Base-by-base conservation (phyloP, 371 early-diverging fungal species). In the Apophysomyces ossiformis region DNA sequence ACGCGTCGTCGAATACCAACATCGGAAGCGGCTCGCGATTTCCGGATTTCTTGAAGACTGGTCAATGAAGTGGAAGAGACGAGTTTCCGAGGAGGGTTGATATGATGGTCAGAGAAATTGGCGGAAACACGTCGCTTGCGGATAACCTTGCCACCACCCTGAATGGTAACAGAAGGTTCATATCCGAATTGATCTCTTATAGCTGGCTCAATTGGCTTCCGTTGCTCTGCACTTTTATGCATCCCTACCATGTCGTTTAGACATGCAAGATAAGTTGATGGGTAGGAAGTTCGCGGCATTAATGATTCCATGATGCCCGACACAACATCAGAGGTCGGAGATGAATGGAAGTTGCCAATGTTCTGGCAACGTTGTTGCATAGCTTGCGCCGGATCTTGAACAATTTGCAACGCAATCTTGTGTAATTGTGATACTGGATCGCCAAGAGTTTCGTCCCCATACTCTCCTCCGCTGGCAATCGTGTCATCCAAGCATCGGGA, bases 391-490 rank as follows among this genome's bases (percentile, higher is more conserved):
- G 68, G 60, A 12, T 71, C 66, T 36, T 74, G 70, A n/a, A 78
- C 76, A 58, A 90, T 78, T 76, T 92, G 87, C 69, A 94, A 88
- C 1, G 91, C 90, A 4, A 93, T 87, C 75, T 92, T 92, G 81
- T 94, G 93, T 58, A 94, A 77, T 74, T 92, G 93, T 8, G 90
- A 89, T 0, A 94, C 88, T 0, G 93, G 90, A 64, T 70, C 70
- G n/a, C 70, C 70, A 1, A 70, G 39, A 7, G 60, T 46, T 37
- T 75, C 76, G 57, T 75, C 68, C 12, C 58, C 63, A 38, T 59
- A 65, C 36, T 70, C 70, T 13, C 70, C 70, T 8, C 70, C 70
- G 21, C 37, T 21, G 11, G 60, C 35, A n/a, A 50, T 50, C 9
- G 18, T 50, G 11, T 50, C 54, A 21, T 50, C 54, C 54, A 50